These are phyloP conservation scores for Pythium plurisporium DNA, from an alignment of 352 stramenopile genomes.

Conservation along the genomic window DNA sequence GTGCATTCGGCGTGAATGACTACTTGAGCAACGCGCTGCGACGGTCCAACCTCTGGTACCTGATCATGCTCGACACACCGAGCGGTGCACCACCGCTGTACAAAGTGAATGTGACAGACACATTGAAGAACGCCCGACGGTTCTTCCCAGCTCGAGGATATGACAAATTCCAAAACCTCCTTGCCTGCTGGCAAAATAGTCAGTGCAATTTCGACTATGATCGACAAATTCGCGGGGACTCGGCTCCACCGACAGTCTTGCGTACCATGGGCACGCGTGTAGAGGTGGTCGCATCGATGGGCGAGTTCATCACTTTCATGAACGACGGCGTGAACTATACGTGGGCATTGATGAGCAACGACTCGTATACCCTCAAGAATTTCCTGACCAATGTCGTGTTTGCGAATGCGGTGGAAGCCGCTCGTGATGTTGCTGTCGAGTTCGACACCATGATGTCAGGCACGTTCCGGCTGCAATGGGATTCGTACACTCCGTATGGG, in stretches of 20 bases:
- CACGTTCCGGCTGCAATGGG: not conserved
- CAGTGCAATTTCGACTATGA: slow-evolving; percentile 22
- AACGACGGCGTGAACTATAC: not conserved
- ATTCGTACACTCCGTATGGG: too few species aligned
- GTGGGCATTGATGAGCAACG: not conserved
- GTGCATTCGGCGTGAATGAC: slow-evolving; percentile 29
- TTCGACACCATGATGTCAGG: not conserved
- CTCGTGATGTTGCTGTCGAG: not conserved
- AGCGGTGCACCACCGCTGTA: not conserved
- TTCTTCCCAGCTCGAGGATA: slow-evolving; percentile 34
- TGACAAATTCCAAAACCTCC: slow-evolving; percentile 23
- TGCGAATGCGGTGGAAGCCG: not conserved
- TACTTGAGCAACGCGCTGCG: slow-evolving; percentile 25
- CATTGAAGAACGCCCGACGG: slow-evolving; percentile 14
- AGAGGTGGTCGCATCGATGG: not conserved
- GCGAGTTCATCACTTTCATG: not conserved
- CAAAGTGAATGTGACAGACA: slow-evolving; percentile 5
- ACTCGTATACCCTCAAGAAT: not conserved
- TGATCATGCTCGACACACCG: not conserved
- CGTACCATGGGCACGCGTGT: not conserved
- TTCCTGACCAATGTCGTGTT: slow-evolving; percentile 2
- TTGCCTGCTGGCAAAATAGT: slow-evolving; percentile 22
- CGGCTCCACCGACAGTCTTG: slow-evolving; percentile 4
- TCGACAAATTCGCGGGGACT: not conserved
- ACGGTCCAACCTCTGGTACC: not conserved